Evolutionary conservation across 2,329 filamentous ascomycete genomes (phyloP).

Genomic region (Colletotrichum lini): DNA sequence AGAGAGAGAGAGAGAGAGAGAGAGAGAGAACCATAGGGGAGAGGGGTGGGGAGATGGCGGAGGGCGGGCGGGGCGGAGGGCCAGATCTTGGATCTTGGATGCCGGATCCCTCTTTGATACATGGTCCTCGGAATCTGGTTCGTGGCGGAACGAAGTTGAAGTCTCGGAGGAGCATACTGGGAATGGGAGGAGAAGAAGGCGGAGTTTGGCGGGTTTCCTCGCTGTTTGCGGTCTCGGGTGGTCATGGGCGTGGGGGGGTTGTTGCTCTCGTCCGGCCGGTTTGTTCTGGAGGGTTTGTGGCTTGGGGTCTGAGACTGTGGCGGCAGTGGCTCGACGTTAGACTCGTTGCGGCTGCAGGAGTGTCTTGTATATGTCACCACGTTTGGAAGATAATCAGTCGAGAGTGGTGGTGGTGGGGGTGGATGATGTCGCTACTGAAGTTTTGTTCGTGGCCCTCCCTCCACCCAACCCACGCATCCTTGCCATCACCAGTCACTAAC

Average conservation of each 20-base stretch:
- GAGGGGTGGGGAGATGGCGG: too few relatives aligned
- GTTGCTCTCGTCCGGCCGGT: neutral
- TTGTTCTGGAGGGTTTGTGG: neutral
- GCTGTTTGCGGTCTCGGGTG: neutral
- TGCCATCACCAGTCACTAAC: neutral
- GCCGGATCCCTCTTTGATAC: too few relatives aligned
- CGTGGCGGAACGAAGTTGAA: too few relatives aligned
- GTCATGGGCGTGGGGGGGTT: neutral
- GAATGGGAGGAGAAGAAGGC: neutral
- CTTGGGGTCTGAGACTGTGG: neutral
- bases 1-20: neutral
- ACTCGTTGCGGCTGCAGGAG: neutral
- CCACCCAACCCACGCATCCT: neutral
- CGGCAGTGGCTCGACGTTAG: neutral
- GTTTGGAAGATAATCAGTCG: neutral
- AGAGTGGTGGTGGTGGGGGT: too few relatives aligned
- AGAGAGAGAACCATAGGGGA: neutral
- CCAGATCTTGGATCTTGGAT: neutral
- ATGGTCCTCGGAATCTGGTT: too few relatives aligned
- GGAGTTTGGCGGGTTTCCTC: neutral
- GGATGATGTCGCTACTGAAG: neutral
- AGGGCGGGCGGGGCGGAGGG: neutral
- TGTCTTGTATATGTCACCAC: neutral
- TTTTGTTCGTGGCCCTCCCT: neutral
- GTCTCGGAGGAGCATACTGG: neutral